Percentiles rank a stretch among this genome's conserved stretches.
These are phyloP conservation scores for Parafenestella ontariensis DNA, from an alignment of 2,329 filamentous ascomycete species.

Conservation along the genomic window DNA sequence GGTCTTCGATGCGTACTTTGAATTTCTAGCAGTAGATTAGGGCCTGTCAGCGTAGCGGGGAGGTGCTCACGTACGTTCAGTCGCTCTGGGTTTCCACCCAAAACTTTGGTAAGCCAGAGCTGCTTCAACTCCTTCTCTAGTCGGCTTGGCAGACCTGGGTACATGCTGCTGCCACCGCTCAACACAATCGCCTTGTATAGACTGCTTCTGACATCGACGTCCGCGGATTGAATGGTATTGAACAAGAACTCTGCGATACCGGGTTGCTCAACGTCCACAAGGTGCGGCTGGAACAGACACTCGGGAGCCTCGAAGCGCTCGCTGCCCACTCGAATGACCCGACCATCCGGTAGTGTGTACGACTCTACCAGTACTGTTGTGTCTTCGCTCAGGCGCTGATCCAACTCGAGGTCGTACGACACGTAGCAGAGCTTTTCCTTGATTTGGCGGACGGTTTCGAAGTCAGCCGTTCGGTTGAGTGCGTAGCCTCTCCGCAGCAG, in stretches of 20 bases:
- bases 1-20: conserved; percentile 99
- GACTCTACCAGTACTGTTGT: conserved; percentile 97
- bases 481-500: conserved; percentile 93
- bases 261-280: conserved; percentile 96
- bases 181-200: conserved; percentile 98
- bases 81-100: conserved; percentile 90
- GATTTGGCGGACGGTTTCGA: conserved; percentile 97
- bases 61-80: conserved; percentile 65
- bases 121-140: conserved; percentile 99
- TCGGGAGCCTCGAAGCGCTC: conserved; percentile 98
- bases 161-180: conserved; percentile 98
- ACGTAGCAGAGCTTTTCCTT: conserved; percentile 99
- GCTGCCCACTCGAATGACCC: conserved; percentile 93
- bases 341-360: conserved; percentile 95
- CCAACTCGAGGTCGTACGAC: conserved; percentile 94
- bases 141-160: conserved; percentile 90
- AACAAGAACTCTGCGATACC: conserved; percentile 97
- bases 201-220: conserved; percentile 91
- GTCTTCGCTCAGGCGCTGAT: conserved; percentile 95
- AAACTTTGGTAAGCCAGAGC: conserved; percentile 91
- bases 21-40: conserved; percentile 72
- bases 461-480: conserved; percentile 96
- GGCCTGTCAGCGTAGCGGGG: neutral
- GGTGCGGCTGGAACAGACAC: conserved; percentile 96
- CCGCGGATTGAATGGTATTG: conserved; percentile 96